These are phyloP conservation scores for Lactifluus hygrophoroides DNA, from an alignment of 768 basidiomycete genomes.

Conservation along the genomic window DNA sequence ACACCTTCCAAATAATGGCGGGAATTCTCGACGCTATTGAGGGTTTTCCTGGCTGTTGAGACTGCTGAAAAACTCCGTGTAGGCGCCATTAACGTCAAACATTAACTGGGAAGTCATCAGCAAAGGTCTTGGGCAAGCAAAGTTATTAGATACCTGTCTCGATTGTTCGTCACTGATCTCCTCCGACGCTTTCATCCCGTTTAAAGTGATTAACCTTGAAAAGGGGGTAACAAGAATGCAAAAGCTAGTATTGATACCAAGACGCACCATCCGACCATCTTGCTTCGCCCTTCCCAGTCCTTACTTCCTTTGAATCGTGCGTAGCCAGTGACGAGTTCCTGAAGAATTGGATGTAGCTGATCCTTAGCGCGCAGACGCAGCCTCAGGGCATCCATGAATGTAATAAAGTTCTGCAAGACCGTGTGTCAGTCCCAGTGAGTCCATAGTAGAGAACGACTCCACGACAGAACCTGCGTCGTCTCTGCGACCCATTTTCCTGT, in stretches of 20 bases:
- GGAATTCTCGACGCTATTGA: neutral
- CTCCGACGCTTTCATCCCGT: conserved; percentile 94
- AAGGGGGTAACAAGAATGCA: neutral
- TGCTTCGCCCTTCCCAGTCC: conserved; percentile 93
- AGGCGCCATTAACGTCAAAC: conserved; percentile 97
- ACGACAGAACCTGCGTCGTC: conserved; percentile 75
- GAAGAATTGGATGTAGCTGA: conserved; percentile 87
- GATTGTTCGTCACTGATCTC: conserved; percentile 94
- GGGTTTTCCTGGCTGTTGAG: conserved; percentile 36
- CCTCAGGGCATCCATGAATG: conserved; percentile 96
- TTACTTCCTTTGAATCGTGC: conserved; percentile 90
- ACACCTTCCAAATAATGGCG: neutral
- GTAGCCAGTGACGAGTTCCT: conserved; percentile 92
- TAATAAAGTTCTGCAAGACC: conserved; percentile 82
- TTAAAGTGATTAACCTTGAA: conserved; percentile 85
- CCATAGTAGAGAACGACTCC: neutral
- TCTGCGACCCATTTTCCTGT: conserved; percentile 97
- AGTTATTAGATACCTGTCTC: conserved; percentile 55
- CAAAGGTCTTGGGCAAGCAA: neutral
- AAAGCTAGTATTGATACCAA: neutral
- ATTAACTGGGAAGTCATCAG: conserved; percentile 47
- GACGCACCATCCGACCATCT: conserved; percentile 85
- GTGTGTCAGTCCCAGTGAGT: neutral
- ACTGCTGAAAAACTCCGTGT: conserved; percentile 86
- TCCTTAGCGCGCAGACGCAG: conserved; percentile 93